Conservation (phyloP, 2,329 filamentous ascomycete species). For the Xylariaceae sp. region DNA sequence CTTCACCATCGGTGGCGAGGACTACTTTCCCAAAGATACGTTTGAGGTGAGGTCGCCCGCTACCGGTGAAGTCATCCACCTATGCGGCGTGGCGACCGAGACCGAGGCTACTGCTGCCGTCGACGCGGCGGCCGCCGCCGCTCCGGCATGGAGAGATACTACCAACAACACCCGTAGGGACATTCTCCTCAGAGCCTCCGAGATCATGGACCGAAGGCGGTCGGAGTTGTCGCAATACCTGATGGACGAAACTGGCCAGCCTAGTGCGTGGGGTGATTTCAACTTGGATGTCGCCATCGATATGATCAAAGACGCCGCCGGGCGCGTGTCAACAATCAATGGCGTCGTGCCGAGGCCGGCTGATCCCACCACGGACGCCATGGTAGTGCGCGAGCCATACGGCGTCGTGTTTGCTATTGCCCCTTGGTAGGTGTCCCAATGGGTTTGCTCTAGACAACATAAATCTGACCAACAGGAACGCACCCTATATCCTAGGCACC, state of each 20-base stretch:
- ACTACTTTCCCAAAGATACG: constrained; percentile 44
- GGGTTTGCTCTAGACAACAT: background rate
- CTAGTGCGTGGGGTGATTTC: constrained; percentile 39
- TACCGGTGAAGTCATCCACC: constrained; percentile 49
- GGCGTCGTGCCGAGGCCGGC: constrained; percentile 34
- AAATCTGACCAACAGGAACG: constrained; percentile 36
- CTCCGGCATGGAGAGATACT: constrained; percentile 28
- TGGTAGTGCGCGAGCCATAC: constrained; percentile 71
- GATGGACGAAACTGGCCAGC: constrained; percentile 44
- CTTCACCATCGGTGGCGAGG: constrained; percentile 43
- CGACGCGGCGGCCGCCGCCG: constrained; percentile 17
- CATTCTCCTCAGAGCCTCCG: constrained; percentile 66
- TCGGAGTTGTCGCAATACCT: constrained; percentile 60
- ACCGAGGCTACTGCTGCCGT: constrained; percentile 21
- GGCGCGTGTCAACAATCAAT: constrained; percentile 37
- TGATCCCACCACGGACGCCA: constrained; percentile 51
- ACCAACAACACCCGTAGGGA: constrained; percentile 57
- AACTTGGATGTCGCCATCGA: constrained; percentile 38
- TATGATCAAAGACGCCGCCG: constrained; percentile 42
- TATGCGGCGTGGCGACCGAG: constrained; percentile 53
- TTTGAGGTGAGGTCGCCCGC: constrained; percentile 56
- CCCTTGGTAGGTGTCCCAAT: constrained; percentile 59
- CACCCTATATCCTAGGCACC: constrained; percentile 41
- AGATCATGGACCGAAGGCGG: constrained; percentile 50
- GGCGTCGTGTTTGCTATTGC: constrained; percentile 77